phyloP scores from a whole-genome alignment of 495 filamentous ascomycete genomes.

The Aspergillus sclerotiicarbonarius region DNA sequence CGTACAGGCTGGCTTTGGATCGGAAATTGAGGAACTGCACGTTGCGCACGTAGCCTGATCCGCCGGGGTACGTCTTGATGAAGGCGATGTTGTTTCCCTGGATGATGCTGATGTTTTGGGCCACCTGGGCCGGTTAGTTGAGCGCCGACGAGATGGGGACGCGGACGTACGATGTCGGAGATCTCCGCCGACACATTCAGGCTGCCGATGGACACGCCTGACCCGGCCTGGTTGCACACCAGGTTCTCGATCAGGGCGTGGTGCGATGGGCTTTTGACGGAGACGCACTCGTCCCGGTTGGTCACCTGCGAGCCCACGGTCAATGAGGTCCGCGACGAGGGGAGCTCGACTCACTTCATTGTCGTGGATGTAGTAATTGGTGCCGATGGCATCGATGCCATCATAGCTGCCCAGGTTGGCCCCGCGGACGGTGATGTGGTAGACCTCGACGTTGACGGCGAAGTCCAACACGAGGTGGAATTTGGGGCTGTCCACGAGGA shows the following conservation, averaged over 20 bases:
- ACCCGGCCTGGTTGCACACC: slow-evolving; percentile 49
- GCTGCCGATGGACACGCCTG: slow-evolving; percentile 46
- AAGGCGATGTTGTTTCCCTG: slow-evolving; percentile 54
- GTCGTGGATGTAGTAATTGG: slow-evolving; percentile 46
- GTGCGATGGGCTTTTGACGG: slow-evolving; percentile 40
- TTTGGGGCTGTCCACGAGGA: slow-evolving; percentile 43
- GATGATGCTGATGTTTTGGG: slow-evolving; percentile 40
- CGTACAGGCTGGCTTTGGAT: slow-evolving; percentile 41
- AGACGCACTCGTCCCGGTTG: slow-evolving; percentile 49
- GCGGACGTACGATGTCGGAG: slow-evolving; percentile 22
- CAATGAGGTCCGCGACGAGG: not conserved
- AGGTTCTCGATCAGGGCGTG: slow-evolving; percentile 49
- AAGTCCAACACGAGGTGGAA: slow-evolving; percentile 45
- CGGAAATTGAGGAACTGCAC: slow-evolving; percentile 52
- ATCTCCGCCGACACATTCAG: slow-evolving; percentile 30
- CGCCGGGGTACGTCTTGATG: slow-evolving; percentile 57
- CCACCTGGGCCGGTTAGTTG: slow-evolving; percentile 18
- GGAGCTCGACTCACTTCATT: slow-evolving; percentile 27
- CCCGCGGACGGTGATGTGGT: slow-evolving; percentile 45
- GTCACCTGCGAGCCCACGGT: slow-evolving; percentile 24
- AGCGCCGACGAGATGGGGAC: not conserved
- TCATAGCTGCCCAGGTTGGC: slow-evolving; percentile 43
- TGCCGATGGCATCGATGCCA: slow-evolving; percentile 43
- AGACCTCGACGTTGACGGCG: slow-evolving; percentile 41
- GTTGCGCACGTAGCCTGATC: slow-evolving; percentile 51